phyloP scores from a whole-genome alignment of 768 basidiomycete species.

The Mycena crocata region DNA sequence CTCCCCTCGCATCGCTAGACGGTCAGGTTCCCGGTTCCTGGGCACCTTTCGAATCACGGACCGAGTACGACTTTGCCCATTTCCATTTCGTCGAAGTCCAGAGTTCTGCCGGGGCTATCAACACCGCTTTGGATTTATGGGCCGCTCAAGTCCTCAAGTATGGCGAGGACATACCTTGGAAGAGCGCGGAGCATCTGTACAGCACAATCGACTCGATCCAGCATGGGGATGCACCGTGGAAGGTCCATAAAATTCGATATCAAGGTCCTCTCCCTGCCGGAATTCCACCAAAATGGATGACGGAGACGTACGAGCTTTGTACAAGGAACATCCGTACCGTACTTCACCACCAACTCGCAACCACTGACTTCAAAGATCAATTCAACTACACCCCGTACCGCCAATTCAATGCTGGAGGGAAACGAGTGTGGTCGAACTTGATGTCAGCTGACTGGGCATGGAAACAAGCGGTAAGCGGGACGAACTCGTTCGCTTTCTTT shows the following conservation, averaged over 20 bases:
- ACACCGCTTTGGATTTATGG: conserved; percentile 7
- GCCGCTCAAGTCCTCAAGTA: background rate
- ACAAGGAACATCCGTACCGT: background rate
- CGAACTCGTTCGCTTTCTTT: background rate
- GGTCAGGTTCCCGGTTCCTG: background rate
- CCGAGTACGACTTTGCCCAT: conserved; percentile 10
- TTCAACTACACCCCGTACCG: conserved; percentile 38
- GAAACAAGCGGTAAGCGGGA: conserved; percentile 45
- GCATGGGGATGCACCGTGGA: conserved; percentile 16
- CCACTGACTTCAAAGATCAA: conserved; percentile 32
- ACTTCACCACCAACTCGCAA: conserved; percentile 29
- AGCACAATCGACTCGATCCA: conserved; percentile 14
- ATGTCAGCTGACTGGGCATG: conserved; percentile 52
- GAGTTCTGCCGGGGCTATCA: background rate
- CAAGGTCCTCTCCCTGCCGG: conserved; percentile 9
- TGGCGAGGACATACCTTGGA: background rate
- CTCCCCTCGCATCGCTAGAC: background rate
- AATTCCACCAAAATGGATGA: conserved; percentile 8
- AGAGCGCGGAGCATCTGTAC: background rate
- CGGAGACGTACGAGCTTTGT: conserved; percentile 8
- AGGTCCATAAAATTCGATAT: conserved; percentile 6
- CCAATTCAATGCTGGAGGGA: conserved; percentile 33
- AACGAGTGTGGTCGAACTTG: conserved; percentile 41
- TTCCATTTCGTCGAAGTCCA: conserved; percentile 9
- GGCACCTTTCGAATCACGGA: background rate